phyloP scores from a whole-genome alignment of 352 stramenopile species.

The Globisporangium sylvaticum region DNA sequence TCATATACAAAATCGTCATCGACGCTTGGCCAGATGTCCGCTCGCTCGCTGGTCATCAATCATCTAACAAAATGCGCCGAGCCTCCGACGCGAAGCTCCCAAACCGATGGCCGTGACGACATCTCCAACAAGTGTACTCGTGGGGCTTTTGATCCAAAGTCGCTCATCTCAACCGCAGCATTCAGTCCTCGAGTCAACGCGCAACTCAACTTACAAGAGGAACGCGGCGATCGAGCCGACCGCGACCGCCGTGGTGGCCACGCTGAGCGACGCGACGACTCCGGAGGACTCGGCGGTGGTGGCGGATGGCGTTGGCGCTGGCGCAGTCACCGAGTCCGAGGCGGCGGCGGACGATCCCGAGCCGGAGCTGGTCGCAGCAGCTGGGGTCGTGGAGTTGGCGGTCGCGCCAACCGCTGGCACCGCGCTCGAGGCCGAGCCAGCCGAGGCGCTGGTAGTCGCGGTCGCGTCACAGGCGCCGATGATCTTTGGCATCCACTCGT shows the following conservation, averaged over 20 bases:
- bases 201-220: background rate
- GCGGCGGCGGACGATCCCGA: background rate
- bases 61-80: background rate
- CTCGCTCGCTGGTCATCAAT: background rate
- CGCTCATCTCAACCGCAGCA: background rate
- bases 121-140: background rate
- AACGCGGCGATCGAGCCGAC: conserved; percentile 7
- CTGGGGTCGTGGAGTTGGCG: background rate
- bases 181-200: background rate
- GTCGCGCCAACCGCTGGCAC: background rate
- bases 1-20: background rate
- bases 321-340: background rate
- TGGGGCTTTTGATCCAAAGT: background rate
- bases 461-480: background rate
- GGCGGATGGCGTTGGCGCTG: background rate
- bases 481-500: conserved; percentile 8
- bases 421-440: background rate
- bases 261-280: conserved; percentile 1
- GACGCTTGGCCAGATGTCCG: background rate
- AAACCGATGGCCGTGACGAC: background rate
- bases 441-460: background rate
- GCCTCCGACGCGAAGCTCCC: background rate
- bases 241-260: conserved; percentile 1
- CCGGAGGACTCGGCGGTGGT: background rate
- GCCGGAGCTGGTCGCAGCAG: background rate